These are phyloP conservation scores for Yamadazyma siamensis DNA, from an alignment of 1,139 yeast species.

Conservation along the genomic window DNA sequence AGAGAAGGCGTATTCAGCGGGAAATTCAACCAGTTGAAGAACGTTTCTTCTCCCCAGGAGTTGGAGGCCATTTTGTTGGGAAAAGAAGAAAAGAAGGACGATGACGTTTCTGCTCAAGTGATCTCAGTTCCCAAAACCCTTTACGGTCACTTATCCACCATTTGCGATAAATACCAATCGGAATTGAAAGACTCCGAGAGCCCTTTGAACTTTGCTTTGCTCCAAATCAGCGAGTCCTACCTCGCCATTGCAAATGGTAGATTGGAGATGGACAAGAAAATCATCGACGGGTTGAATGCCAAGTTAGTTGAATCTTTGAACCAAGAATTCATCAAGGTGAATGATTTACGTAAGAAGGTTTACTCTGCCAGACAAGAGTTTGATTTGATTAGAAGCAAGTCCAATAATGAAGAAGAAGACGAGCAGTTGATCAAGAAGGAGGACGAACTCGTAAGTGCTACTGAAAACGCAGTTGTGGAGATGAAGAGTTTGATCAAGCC, in stretches of 20 bases:
- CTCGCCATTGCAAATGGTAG: constrained; percentile 59
- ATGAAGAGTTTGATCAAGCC: constrained; percentile 73
- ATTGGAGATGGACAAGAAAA: constrained; percentile 61
- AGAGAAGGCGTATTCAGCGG: constrained; percentile 52
- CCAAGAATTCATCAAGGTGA: constrained; percentile 58
- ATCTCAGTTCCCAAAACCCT: constrained; percentile 41
- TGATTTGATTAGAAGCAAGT: constrained; percentile 56
- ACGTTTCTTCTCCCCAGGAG: constrained; percentile 61
- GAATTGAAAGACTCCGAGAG: constrained; percentile 42
- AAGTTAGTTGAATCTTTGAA: constrained; percentile 51
- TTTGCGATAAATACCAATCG: constrained; percentile 34
- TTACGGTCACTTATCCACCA: constrained; percentile 40
- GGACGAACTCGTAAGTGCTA: constrained; percentile 75
- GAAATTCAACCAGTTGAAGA: constrained; percentile 56
- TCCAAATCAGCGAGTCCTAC: constrained; percentile 56
- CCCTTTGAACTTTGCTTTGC: constrained; percentile 52
- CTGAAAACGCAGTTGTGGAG: constrained; percentile 70
- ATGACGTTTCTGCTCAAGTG: constrained; percentile 26
- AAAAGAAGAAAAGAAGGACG: constrained; percentile 14
- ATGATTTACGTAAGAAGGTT: constrained; percentile 61
- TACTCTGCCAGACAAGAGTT: constrained; percentile 67
- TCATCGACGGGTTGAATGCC: constrained; percentile 54
- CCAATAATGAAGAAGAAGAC: constrained; percentile 39
- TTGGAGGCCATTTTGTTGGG: constrained; percentile 52
- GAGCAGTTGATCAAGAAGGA: constrained; percentile 63